phyloP scores from a whole-genome alignment of 352 stramenopile species.

The Phytophthora cactorum region DNA sequence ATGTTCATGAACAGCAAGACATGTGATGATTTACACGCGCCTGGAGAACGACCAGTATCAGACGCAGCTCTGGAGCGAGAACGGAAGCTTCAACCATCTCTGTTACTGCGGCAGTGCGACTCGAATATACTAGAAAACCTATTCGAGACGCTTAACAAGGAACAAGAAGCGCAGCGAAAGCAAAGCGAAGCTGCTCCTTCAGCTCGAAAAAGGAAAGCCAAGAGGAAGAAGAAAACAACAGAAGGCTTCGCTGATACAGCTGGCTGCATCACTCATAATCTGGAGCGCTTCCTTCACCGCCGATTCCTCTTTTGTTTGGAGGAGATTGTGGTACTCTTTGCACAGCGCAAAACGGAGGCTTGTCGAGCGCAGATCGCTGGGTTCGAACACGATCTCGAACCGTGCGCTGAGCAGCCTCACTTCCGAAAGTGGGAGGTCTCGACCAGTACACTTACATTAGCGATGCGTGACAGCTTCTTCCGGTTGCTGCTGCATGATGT shows the following conservation, averaged over 20 bases:
- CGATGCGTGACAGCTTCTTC: constrained; percentile 77
- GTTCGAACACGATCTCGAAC: constrained; percentile 64
- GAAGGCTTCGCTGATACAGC: constrained; percentile 19
- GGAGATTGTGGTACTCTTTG: constrained; percentile 78
- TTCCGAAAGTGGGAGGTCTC: constrained; percentile 79
- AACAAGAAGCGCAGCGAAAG: constrained; percentile 29
- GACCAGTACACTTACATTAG: constrained; percentile 69
- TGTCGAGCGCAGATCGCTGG: constrained; percentile 53
- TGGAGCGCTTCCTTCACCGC: constrained; percentile 72
- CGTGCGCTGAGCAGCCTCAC: constrained; percentile 42
- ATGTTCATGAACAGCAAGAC: constrained; percentile 74
- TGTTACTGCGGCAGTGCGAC: constrained; percentile 63
- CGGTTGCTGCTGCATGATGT: constrained; percentile 76
- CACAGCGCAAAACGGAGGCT: constrained; percentile 67
- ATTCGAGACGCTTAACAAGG: constrained; percentile 58
- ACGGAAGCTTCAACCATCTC: constrained; percentile 22
- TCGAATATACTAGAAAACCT: constrained; percentile 58
- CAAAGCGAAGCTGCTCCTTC: constrained; percentile 6
- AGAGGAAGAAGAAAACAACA: constrained; percentile 36
- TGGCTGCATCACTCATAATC: constrained; percentile 39
- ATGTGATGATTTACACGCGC: constrained; percentile 59
- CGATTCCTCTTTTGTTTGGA: constrained; percentile 84
- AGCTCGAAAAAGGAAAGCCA: constrained; percentile 32
- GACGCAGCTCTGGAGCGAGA: constrained; percentile 20
- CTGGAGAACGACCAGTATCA: constrained; percentile 51